Evolutionary conservation across 306 rosid genomes (phyloP).

Genomic region (Fragaria nilgerrensis): DNA sequence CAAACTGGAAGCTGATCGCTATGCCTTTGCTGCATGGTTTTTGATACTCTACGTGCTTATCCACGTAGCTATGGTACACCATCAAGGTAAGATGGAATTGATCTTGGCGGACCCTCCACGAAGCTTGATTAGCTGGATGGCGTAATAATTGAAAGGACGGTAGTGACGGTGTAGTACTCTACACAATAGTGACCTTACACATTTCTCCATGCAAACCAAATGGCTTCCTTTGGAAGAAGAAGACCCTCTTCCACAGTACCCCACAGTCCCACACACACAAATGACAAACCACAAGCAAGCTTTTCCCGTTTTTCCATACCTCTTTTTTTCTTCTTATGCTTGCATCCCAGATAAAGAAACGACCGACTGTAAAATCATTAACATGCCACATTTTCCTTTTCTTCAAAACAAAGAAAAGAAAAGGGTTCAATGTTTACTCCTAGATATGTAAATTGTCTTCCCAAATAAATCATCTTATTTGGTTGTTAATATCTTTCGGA

Average conservation of each 20-base stretch:
- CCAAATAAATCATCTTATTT: too few relatives aligned
- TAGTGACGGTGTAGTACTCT: slow-evolving; percentile 9
- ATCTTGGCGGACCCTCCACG: slow-evolving; percentile 19
- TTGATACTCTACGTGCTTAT: slow-evolving; percentile 22
- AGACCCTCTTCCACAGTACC: background rate
- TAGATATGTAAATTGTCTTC: too few relatives aligned
- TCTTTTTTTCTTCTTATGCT: background rate
- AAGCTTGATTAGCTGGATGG: slow-evolving; percentile 44
- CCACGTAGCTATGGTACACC: slow-evolving; percentile 7
- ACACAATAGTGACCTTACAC: slow-evolving; percentile 17
- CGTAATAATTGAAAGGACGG: slow-evolving; percentile 1
- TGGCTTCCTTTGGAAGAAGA: slow-evolving; percentile 31
- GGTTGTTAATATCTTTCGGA: too few relatives aligned
- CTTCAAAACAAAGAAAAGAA: background rate
- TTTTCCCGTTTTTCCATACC: background rate
- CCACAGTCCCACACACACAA: background rate
- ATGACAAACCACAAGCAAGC: background rate
- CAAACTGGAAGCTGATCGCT: background rate
- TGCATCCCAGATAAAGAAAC: background rate
- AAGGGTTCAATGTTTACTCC: too few relatives aligned
- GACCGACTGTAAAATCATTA: too few relatives aligned
- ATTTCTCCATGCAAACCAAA: slow-evolving; percentile 20
- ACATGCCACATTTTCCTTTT: slow-evolving; percentile 1
- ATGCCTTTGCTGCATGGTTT: background rate
- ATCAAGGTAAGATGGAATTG: slow-evolving; percentile 6